Evolutionary conservation across 148 eudicot genomes (phyloP).

Genomic region (Linanthus parryae): DNA sequence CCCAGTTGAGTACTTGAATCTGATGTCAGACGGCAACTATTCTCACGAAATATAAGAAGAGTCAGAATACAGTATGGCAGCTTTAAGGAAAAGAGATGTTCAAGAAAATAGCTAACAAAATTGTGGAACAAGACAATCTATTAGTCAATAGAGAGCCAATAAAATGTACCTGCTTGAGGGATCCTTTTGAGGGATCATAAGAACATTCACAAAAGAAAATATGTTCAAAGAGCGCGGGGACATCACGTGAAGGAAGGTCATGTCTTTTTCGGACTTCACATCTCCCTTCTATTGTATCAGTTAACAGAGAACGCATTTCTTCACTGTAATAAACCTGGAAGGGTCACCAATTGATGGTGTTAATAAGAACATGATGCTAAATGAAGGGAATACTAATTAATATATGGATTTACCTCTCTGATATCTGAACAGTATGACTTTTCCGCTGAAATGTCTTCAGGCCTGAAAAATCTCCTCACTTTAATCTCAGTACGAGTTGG

Average conservation of each 20-base stretch:
- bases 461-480: slow-evolving; percentile 74
- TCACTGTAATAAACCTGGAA: slow-evolving; percentile 87
- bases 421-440: slow-evolving; percentile 89
- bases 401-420: slow-evolving; percentile 58
- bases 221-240: slow-evolving; percentile 55
- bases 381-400: background rate
- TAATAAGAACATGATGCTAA: background rate
- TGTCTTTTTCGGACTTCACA: slow-evolving; percentile 76
- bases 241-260: slow-evolving; percentile 44
- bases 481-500: slow-evolving; percentile 41
- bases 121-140: background rate
- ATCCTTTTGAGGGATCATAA: slow-evolving; percentile 74
- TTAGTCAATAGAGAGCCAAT: background rate
- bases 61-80: background rate
- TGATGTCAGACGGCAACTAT: slow-evolving; percentile 68
- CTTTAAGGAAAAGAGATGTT: background rate
- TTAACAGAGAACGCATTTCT: slow-evolving; percentile 35
- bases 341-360: background rate
- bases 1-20: slow-evolving; percentile 33
- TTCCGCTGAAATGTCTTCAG: slow-evolving; percentile 86
- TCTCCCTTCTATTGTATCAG: slow-evolving; percentile 61
- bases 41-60: background rate
- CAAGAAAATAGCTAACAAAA: too few relatives aligned
- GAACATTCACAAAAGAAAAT: slow-evolving; percentile 80
- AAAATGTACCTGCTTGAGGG: slow-evolving; percentile 64